These are phyloP conservation scores for Cladosporium sp. DNA, from an alignment of 2,329 filamentous ascomycete species.

Conservation along the genomic window DNA sequence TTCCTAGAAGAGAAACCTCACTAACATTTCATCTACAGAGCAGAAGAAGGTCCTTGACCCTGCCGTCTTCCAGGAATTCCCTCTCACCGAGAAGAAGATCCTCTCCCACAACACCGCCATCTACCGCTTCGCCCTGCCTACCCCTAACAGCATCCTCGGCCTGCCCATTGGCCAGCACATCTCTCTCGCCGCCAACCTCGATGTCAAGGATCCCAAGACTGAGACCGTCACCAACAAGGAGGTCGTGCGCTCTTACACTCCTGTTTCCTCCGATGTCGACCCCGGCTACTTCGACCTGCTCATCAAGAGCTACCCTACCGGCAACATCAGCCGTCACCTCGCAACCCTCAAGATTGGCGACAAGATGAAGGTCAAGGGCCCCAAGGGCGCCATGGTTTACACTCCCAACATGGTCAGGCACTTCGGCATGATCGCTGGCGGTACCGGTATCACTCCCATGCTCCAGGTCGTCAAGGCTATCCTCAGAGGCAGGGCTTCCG, in stretches of 20 bases:
- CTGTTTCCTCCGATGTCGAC: constrained; percentile 83
- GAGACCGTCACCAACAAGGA: constrained; percentile 74
- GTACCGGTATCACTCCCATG: constrained; percentile 98
- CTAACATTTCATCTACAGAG: constrained; percentile 45
- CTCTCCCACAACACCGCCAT: constrained; percentile 98
- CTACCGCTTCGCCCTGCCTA: constrained; percentile 90
- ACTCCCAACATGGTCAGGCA: constrained; percentile 92
- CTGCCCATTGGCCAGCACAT: constrained; percentile 99
- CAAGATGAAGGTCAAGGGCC: constrained; percentile 83
- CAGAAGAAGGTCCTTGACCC: constrained; percentile 82
- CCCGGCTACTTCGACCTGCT: constrained; percentile 92
- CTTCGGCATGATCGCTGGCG: constrained; percentile 97
- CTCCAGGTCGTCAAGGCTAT: constrained; percentile 92
- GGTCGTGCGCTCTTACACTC: constrained; percentile 87
- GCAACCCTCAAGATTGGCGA: constrained; percentile 77
- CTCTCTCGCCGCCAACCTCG: constrained; percentile 79
- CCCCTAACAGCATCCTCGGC: constrained; percentile 75
- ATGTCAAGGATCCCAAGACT: constrained; percentile 57
- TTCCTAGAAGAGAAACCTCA: constrained; percentile 6
- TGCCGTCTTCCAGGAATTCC: constrained; percentile 82
- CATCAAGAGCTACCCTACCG: constrained; percentile 95
- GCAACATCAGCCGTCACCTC: constrained; percentile 95
- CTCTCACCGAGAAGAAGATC: constrained; percentile 88
- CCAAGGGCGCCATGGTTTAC: constrained; percentile 98
- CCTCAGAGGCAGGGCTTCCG: constrained; percentile 43